These are phyloP conservation scores for Monilinia aucupariae DNA, from an alignment of 2,329 filamentous ascomycete genomes.

Conservation along the genomic window DNA sequence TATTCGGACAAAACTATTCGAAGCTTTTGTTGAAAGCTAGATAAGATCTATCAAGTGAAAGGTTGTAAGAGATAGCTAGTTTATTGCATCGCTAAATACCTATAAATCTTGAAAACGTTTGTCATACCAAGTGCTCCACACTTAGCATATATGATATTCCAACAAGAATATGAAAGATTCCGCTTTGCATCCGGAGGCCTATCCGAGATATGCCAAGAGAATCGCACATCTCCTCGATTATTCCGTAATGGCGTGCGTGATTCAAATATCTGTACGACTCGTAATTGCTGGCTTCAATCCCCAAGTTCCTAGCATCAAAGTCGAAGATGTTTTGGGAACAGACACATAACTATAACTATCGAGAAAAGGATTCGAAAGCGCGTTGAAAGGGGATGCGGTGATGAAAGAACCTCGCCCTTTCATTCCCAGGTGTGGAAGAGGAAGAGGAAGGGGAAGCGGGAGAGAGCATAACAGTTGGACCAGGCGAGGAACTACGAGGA, in stretches of 20 bases:
- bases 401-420: neutral
- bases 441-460: too few relatives aligned
- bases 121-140: too few relatives aligned
- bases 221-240: neutral
- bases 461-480: neutral
- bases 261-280: neutral
- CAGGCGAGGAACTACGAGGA: constrained; percentile 28
- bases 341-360: neutral
- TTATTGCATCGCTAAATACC: too few relatives aligned
- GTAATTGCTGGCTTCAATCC: neutral
- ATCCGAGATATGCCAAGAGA: neutral
- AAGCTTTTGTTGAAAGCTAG: too few relatives aligned
- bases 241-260: neutral
- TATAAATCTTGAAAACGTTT: too few relatives aligned
- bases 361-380: neutral
- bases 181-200: neutral
- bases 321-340: neutral
- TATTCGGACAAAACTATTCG: too few relatives aligned
- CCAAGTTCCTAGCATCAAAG: neutral
- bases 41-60: too few relatives aligned
- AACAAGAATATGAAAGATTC: neutral
- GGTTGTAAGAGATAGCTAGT: too few relatives aligned
- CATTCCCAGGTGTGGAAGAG: neutral
- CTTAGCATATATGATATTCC: too few relatives aligned
- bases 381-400: neutral